phyloP scores from a whole-genome alignment of 139 green algal species.

The Chlamydomonas incerta region DNA sequence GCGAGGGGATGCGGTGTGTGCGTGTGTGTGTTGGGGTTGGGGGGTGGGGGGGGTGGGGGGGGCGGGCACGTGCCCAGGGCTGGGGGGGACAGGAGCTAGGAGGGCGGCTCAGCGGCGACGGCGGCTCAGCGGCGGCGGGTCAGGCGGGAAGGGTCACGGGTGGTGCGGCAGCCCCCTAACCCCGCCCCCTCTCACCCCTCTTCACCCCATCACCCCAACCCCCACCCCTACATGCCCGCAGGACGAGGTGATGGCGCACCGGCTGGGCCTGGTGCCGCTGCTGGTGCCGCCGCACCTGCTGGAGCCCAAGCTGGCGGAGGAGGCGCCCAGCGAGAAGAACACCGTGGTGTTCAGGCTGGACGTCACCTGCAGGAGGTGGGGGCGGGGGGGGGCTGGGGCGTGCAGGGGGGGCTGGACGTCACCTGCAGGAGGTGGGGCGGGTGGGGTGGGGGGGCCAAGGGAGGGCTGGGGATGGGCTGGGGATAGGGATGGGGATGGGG shows the following conservation, averaged over 20 bases:
- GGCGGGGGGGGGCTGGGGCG: too few species aligned
- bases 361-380: conserved; percentile 52
- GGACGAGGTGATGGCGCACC: conserved; percentile 94
- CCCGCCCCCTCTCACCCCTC: not conserved
- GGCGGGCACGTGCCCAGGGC: too few species aligned
- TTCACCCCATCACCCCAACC: not conserved
- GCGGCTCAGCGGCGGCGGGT: too few species aligned
- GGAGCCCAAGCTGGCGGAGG: conserved; percentile 69
- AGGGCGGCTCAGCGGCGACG: too few species aligned
- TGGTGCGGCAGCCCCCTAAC: too few species aligned
- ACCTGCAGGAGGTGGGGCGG: conserved; percentile 42
- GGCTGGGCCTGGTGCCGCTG: conserved; percentile 94
- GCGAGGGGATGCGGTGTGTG: too few species aligned
- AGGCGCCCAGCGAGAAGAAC: conserved; percentile 74
- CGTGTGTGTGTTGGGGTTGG: too few species aligned
- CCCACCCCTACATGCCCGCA: conserved; percentile 28
- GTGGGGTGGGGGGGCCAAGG: not conserved
- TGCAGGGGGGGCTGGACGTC: conserved; percentile 49
- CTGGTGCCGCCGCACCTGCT: conserved; percentile 85
- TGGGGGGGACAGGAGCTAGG: too few species aligned
- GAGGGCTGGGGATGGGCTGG: not conserved
- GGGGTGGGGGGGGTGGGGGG: too few species aligned
- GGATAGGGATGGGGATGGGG: too few species aligned
- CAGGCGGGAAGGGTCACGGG: too few species aligned
- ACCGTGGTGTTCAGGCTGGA: conserved; percentile 79